Conservation (phyloP, 2,329 filamentous ascomycete species). For the Penicillium brasilianum region DNA sequence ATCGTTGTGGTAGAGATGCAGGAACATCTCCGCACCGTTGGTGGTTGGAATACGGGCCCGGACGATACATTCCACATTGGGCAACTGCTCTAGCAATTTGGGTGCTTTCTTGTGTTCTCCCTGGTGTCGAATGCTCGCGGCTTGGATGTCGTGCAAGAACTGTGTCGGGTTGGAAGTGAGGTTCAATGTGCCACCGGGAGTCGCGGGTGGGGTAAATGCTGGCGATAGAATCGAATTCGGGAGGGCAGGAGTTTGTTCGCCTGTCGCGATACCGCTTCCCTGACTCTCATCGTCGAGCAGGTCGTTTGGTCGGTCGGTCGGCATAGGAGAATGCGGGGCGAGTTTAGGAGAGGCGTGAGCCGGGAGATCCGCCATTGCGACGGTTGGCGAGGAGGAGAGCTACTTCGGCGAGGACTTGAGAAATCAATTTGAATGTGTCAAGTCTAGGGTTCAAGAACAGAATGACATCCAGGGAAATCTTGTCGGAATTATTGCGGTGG, state of each 20-base stretch:
- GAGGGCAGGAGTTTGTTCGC: conserved; percentile 51
- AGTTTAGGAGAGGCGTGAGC: conserved; percentile 59
- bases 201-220: conserved; percentile 54
- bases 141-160: conserved; percentile 36
- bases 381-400: conserved; percentile 5
- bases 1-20: conserved; percentile 92
- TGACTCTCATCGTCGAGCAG: conserved; percentile 28
- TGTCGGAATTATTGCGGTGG: conserved; percentile 11
- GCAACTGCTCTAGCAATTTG: conserved; percentile 74
- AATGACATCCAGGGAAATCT: conserved; percentile 14
- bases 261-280: conserved; percentile 29
- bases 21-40: conserved; percentile 90
- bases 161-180: conserved; percentile 34
- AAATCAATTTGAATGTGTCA: conserved; percentile 8
- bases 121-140: conserved; percentile 34
- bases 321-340: conserved; percentile 42
- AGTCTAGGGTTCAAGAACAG: conserved; percentile 20
- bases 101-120: conserved; percentile 61
- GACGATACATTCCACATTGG: conserved; percentile 89
- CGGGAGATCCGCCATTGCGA: conserved; percentile 60
- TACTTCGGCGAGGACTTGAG: background rate
- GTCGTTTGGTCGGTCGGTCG: conserved; percentile 21
- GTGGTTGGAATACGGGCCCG: conserved; percentile 94
- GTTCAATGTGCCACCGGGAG: conserved; percentile 46
- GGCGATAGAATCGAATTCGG: conserved; percentile 61